Base-by-base conservation (phyloP, 2,329 filamentous ascomycete species). In the Bisporella sp. region DNA sequence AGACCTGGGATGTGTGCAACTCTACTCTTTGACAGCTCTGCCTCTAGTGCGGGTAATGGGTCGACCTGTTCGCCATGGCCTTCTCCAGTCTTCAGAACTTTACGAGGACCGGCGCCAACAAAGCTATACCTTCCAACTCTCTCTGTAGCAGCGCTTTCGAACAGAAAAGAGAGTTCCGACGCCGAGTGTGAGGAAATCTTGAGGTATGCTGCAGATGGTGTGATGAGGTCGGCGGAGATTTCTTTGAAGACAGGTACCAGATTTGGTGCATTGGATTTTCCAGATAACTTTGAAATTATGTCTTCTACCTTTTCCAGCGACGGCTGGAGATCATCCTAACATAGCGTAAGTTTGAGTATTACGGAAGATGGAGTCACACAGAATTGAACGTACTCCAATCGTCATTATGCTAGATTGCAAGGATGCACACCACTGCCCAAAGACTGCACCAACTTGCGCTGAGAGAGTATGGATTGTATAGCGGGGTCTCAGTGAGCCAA, bases 41-140 rank as follows among this genome's bases (percentile, higher is more conserved):
- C 74, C 71, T 96, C 85, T 40, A 99, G 83, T 29, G 79, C 76
- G 1, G 89, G 89, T 32, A 99, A 76, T 33, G 93, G 93, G 65
- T 99, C 93, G 55, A 81, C 78, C 60, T 85, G 87, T 50, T 85
- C 81, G 59, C 91, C 90, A 79, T 95, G 87, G 54, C 89, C 89
- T 52, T 88, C 83, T 8, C 93, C 93, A 1, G 92, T 95, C 63
- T 86, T 85, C 60, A 99, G 76, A 52, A 96, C 78, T 70, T 95
- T 93, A 77, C 77, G 71, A 41, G 79, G 77, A 68, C 85, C 85
- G 60, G 87, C 88, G 59, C 92, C 92, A 53, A 99, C 80, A 70
- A 99, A 99, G 73, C 89, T 96, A 70, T 96, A 97, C 62, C 93
- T 80, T 52, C 92, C 92, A 58, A 99, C 89, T 13, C 85, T 90